Conservation (phyloP, 768 basidiomycete species). For the Candolleomyces efflorescens region DNA sequence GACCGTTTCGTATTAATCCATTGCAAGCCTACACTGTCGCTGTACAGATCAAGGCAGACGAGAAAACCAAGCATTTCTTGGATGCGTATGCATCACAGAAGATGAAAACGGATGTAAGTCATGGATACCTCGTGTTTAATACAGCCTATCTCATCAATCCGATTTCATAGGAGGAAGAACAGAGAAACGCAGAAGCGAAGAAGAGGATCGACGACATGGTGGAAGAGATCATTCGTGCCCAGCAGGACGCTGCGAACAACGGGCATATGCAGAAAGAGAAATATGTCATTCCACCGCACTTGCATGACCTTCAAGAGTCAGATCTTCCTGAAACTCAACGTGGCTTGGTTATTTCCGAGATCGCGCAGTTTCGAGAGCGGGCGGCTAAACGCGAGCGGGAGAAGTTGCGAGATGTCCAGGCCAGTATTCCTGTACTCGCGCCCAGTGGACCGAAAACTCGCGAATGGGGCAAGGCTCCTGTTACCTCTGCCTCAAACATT, state of each 20-base stretch:
- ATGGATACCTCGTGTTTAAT: neutral
- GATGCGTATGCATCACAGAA: constrained; percentile 81
- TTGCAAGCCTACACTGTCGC: constrained; percentile 41
- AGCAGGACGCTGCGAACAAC: constrained; percentile 69
- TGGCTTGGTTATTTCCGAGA: constrained; percentile 92
- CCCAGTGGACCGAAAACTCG: constrained; percentile 75
- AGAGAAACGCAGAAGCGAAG: constrained; percentile 56
- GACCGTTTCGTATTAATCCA: constrained; percentile 26
- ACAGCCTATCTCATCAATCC: constrained; percentile 1
- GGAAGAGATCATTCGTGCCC: constrained; percentile 64
- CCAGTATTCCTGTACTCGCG: constrained; percentile 47
- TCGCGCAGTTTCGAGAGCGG: constrained; percentile 92
- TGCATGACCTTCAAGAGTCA: constrained; percentile 93
- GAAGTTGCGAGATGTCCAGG: constrained; percentile 75
- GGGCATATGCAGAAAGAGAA: constrained; percentile 80
- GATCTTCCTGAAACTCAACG: constrained; percentile 94
- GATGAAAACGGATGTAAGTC: constrained; percentile 76
- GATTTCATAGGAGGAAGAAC: constrained; percentile 61
- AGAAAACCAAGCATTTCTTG: constrained; percentile 85
- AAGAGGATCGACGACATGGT: constrained; percentile 62
- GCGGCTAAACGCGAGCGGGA: constrained; percentile 90
- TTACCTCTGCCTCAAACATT: constrained; percentile 39
- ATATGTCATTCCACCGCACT: constrained; percentile 92
- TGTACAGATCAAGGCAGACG: constrained; percentile 86
- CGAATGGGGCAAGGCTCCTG: constrained; percentile 66